A percentile compares a stretch with the other conserved stretches of the same genome.
Evolutionary conservation across 805 yeast genomes (phyloP).

Genomic region (Teunomyces kruisii): DNA sequence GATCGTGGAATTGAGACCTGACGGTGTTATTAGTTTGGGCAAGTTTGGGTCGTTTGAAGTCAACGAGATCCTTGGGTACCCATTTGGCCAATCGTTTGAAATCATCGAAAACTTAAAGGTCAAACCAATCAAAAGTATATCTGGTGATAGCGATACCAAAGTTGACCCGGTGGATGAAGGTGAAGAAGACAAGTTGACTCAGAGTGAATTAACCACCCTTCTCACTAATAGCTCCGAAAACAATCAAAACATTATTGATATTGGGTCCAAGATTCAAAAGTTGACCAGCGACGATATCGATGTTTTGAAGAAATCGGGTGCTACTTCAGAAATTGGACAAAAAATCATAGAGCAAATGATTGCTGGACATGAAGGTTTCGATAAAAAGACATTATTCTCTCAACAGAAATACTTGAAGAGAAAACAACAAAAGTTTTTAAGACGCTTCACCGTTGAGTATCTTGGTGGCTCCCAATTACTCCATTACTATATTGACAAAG

Average conservation of each 20-base stretch:
- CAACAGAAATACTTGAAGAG: constrained; percentile 91
- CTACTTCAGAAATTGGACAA: constrained; percentile 63
- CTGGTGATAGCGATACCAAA: constrained; percentile 25
- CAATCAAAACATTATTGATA: constrained; percentile 63
- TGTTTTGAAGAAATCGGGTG: constrained; percentile 68
- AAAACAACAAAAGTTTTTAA: constrained; percentile 86
- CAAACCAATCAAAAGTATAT: constrained; percentile 45
- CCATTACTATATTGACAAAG: constrained; percentile 76
- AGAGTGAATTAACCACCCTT: constrained; percentile 36
- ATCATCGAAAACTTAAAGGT: constrained; percentile 58
- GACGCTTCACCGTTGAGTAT: constrained; percentile 80
- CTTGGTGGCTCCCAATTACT: constrained; percentile 69
- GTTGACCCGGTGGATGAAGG: constrained; percentile 23
- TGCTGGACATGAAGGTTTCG: constrained; percentile 81
- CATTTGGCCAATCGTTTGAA: constrained; percentile 89
- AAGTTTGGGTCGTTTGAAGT: constrained; percentile 87
- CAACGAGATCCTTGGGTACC: constrained; percentile 72
- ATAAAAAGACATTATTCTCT: constrained; percentile 82
- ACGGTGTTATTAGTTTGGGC: constrained; percentile 70
- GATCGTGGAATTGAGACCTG: constrained; percentile 63
- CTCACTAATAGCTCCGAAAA: constrained; percentile 52
- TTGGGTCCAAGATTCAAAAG: constrained; percentile 72
- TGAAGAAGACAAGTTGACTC: constrained; percentile 31
- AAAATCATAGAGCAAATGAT: constrained; percentile 80
- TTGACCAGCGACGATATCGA: constrained; percentile 82